A percentile compares a stretch with the other conserved stretches of the same genome.
These are phyloP conservation scores for Trypanosoma caninum DNA, from an alignment of 208 protist genomes.

Conservation along the genomic window DNA sequence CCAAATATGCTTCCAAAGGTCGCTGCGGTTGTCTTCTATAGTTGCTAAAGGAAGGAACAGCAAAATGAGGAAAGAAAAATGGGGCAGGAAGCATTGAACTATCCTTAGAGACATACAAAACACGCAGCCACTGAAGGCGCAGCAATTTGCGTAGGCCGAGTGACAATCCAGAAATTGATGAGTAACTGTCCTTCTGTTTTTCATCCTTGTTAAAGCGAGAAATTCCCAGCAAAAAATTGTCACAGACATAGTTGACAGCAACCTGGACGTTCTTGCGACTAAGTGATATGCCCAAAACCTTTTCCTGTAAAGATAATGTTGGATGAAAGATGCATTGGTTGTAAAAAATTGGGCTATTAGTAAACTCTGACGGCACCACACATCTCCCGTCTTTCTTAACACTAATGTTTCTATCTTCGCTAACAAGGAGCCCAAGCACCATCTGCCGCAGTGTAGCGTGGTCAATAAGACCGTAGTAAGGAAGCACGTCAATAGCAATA, in stretches of 20 bases:
- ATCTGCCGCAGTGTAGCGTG: conserved; percentile 44
- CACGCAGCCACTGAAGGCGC: conserved; percentile 25
- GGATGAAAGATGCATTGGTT: conserved; percentile 17
- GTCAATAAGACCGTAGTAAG: conserved; percentile 38
- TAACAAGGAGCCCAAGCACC: conserved; percentile 36
- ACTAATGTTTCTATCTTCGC: conserved; percentile 10
- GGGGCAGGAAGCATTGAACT: not conserved
- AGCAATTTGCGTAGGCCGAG: conserved; percentile 22
- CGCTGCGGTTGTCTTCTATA: not conserved
- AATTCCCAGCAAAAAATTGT: conserved; percentile 39
- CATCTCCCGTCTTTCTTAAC: conserved; percentile 5
- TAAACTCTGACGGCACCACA: not conserved
- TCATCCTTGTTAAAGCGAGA: conserved; percentile 11
- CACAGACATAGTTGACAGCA: conserved; percentile 44
- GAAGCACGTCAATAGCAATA: conserved; percentile 58
- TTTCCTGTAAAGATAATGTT: conserved; percentile 22
- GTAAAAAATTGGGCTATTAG: conserved; percentile 16
- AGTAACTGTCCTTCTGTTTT: conserved; percentile 8
- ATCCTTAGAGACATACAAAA: conserved; percentile 28
- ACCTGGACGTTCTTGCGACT: conserved; percentile 19
- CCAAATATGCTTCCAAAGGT: conserved; percentile 61
- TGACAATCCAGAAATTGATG: conserved; percentile 12
- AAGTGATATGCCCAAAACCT: conserved; percentile 22
- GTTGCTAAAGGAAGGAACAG: not conserved
- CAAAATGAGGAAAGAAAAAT: conserved; percentile 14